Percentiles rank a stretch among this genome's conserved stretches.
phyloP scores from a whole-genome alignment of 2,329 filamentous ascomycete species.

The Leptoxyphium fumago region DNA sequence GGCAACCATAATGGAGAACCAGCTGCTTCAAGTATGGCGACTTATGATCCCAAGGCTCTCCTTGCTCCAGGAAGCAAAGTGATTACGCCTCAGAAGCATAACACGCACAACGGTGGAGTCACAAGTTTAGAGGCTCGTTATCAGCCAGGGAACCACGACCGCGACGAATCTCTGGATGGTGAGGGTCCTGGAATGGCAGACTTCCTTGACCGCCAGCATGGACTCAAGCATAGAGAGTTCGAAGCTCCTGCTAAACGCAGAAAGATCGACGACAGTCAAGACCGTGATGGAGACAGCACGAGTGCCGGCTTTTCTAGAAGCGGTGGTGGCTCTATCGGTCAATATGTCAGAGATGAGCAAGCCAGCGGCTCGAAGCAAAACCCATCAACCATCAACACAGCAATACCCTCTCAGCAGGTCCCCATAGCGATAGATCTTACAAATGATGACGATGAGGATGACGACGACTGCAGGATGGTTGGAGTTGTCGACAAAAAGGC shows the following conservation, averaged over 20 bases:
- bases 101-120: neutral
- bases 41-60: slow-evolving; percentile 9
- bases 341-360: slow-evolving; percentile 49
- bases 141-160: neutral
- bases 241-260: slow-evolving; percentile 59
- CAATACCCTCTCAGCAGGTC: slow-evolving; percentile 4
- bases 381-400: slow-evolving; percentile 10
- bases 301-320: slow-evolving; percentile 32
- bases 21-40: neutral
- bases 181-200: neutral
- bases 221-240: slow-evolving; percentile 67
- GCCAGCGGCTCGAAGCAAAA: slow-evolving; percentile 23
- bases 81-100: neutral
- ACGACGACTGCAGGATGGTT: slow-evolving; percentile 11
- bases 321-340: slow-evolving; percentile 43
- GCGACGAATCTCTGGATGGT: neutral
- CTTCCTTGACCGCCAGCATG: slow-evolving; percentile 36
- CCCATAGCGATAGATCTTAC: slow-evolving; percentile 34
- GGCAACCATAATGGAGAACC: slow-evolving; percentile 5
- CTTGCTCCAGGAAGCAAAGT: slow-evolving; percentile 4
- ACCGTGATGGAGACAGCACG: slow-evolving; percentile 24
- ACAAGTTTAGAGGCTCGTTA: slow-evolving; percentile 1
- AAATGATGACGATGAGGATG: slow-evolving; percentile 24
- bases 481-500: slow-evolving; percentile 7
- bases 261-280: slow-evolving; percentile 17